Conservation (phyloP, 306 rosid species). For the Oemleria cerasiformis region DNA sequence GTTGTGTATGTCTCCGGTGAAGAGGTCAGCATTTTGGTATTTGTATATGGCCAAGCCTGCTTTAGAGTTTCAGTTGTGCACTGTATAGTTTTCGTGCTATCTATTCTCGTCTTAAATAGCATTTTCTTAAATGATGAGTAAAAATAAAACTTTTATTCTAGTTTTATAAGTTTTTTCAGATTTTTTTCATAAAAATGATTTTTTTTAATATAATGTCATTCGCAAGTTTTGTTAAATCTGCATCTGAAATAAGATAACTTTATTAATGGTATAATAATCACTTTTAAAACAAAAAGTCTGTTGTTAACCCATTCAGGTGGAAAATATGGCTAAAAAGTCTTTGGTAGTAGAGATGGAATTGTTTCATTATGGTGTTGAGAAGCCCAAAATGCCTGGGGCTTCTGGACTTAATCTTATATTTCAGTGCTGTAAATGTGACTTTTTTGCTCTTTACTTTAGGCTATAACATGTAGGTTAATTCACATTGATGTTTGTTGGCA, state of each 20-base stretch:
- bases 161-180: background rate
- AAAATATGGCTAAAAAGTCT: background rate
- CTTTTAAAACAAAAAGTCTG: background rate
- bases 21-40: conserved; percentile 54
- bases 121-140: background rate
- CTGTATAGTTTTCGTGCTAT: background rate
- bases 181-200: background rate
- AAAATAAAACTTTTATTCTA: background rate
- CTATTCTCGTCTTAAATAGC: background rate
- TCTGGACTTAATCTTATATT: background rate
- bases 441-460: conserved; percentile 3
- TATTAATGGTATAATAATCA: background rate
- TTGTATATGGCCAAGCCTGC: conserved; percentile 1
- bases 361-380: background rate
- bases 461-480: background rate
- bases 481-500: conserved; percentile 39
- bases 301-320: background rate
- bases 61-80: background rate
- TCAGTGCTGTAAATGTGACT: background rate
- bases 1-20: conserved; percentile 93
- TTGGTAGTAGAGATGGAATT: conserved; percentile 4
- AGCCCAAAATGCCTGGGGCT: background rate
- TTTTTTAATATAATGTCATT: background rate
- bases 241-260: background rate
- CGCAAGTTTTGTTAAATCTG: background rate